A percentile compares a stretch with the other conserved stretches of the same genome.
Conservation (phyloP, 306 rosid species). For the Quercus gilva region DNA sequence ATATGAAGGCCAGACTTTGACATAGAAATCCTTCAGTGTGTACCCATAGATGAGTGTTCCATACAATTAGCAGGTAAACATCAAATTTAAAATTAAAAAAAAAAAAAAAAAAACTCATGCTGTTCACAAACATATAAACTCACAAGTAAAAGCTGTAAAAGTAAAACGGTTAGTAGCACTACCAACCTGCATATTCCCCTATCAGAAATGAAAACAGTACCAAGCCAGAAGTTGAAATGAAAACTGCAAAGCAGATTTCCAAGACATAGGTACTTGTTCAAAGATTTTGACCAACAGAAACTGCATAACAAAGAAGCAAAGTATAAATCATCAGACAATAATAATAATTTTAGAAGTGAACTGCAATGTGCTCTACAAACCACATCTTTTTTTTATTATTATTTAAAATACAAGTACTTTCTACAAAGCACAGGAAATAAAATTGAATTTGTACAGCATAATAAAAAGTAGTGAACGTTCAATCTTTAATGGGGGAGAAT, state of each 20-base stretch:
- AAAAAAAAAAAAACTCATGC: slow-evolving; percentile 1
- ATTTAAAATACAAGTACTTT: too few relatives aligned
- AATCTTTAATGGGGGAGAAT: background rate
- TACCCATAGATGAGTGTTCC: background rate
- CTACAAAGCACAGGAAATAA: background rate
- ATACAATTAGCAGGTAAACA: background rate
- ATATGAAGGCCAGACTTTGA: background rate
- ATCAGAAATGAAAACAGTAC: slow-evolving; percentile 84
- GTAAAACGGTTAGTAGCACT: background rate
- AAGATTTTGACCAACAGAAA: slow-evolving; percentile 86
- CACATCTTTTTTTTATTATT: background rate
- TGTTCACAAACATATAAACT: background rate
- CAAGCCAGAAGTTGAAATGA: slow-evolving; percentile 79
- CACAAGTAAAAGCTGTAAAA: background rate
- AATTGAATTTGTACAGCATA: slow-evolving; percentile 4
- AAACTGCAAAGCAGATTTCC: slow-evolving; percentile 91
- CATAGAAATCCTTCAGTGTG: background rate
- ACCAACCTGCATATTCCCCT: slow-evolving; percentile 93
- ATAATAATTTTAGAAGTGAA: background rate
- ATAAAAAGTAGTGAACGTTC: background rate
- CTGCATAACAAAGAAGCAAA: slow-evolving; percentile 46
- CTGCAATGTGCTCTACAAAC: slow-evolving; percentile 4
- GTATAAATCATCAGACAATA: slow-evolving; percentile 14
- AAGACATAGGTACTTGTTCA: slow-evolving; percentile 74
- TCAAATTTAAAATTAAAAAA: background rate